Evolutionary conservation across 352 stramenopile genomes (phyloP), one percentile per base, ranked within the genome.

Genomic region (Sclerospora graminicola): DNA sequence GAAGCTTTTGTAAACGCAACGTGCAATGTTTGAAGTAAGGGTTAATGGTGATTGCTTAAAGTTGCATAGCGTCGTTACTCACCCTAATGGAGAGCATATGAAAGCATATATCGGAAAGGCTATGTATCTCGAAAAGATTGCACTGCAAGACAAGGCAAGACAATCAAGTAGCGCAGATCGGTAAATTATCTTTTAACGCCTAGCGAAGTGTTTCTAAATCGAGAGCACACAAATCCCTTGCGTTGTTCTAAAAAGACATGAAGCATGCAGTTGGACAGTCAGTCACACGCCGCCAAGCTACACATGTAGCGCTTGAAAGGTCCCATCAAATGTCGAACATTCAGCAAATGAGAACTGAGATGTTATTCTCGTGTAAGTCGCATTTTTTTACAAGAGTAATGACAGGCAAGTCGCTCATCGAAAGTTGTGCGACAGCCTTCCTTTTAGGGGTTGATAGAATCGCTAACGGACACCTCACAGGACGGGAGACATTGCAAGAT

Each of bases 1-100:
- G 48, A 54, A 54, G 57, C 41, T 41, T 41, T 32, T 32, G 27
- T 52, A 30, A 57, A 35, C 35, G 41, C 19, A 16, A 28, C 18
- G 13, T 27, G 2, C 21, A 35, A 36, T 36, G n/a, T 27, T 58
- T 49, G 50, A 58, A 45, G 18, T 4, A n/a, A 37, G 10, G 11
- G 26, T 34, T 40, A 34, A 36, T 18, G 15, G 43, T 28, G 24
- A 37, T 23, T 14, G 35, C n/a, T 28, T 28, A 16, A 10, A 41
- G 31, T 41, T 41, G 42, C 24, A 42, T 35, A 11, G 15, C 24
- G 24, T 50, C 41, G 42, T 26, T 26, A 26, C 21, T 26, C 21
- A 26, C 21, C 4, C 21, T 26, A 6, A 7, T 26, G 21, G n/a
- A 26, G 3, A 26, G 21, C 43, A 30, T 13, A 34, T 23, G 24